Conservation (phyloP, 2,329 filamentous ascomycete genomes). For the Teratosphaeria destructans region DNA sequence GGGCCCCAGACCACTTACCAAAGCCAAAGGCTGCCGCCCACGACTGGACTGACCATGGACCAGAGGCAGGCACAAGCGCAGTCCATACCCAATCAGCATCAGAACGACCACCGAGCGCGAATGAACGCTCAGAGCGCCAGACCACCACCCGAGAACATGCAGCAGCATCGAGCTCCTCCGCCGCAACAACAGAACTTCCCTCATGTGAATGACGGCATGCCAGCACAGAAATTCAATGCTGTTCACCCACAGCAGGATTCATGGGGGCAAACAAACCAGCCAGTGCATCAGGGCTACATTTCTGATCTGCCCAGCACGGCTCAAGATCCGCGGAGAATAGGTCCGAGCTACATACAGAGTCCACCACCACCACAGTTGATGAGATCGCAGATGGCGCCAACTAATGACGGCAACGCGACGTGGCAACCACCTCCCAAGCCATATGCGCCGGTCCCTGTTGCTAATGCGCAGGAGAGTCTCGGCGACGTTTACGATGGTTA, state of each 20-base stretch:
- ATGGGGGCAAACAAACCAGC: background rate
- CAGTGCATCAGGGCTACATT: background rate
- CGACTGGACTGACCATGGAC: background rate
- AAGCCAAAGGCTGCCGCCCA: background rate
- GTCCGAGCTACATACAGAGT: background rate
- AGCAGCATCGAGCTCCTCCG: background rate
- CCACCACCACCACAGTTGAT: background rate
- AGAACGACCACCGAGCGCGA: background rate
- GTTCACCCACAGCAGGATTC: background rate
- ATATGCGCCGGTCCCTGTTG: slow-evolving; percentile 2
- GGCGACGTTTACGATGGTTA: slow-evolving; percentile 42
- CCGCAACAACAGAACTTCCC: background rate
- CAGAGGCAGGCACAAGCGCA: background rate
- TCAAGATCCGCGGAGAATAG: background rate
- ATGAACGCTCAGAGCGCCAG: background rate
- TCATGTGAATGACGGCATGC: background rate
- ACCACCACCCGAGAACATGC: background rate
- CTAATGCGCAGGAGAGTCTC: slow-evolving; percentile 30
- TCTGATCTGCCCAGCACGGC: background rate
- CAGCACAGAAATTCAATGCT: background rate
- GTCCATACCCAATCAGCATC: background rate
- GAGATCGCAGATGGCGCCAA: background rate
- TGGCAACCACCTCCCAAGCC: background rate
- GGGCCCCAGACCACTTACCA: slow-evolving; percentile 1
- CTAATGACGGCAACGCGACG: background rate